Evolutionary conservation across 1,139 yeast species (phyloP), one percentile per base, ranked within the genome.

Genomic region (Pichia sp.): DNA sequence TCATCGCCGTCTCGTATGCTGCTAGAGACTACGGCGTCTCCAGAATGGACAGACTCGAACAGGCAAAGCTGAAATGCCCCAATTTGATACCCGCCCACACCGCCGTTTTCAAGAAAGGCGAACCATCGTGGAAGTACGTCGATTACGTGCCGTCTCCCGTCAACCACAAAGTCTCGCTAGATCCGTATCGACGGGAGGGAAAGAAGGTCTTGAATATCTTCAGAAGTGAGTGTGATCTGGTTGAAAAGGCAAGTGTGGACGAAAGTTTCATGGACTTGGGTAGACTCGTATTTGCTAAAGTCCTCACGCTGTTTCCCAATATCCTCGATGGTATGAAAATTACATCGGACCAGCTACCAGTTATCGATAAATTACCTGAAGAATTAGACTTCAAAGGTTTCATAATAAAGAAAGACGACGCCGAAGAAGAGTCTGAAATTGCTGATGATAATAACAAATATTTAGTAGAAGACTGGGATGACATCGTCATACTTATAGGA

Each of bases 221-320:
- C 57, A 67, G 68, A 49, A 55, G 62, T 7, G 65, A 68, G 42
- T 83, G 89, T 62, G 88, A 81, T 55, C 58, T 75, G 38, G 88
- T 90, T 1, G 96, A 93, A 61, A 91, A 91, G 67, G 98, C 97
- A 0, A 90, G 97, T 66, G 94, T 91, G 15, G 99, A 93, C 67
- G 99, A 93, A 67, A 84, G 93, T 42, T 93, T 85, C 62, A 58
- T 93, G 55, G 97, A 93, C 65, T 65, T 93, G 36, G 96, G 98
- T 0, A 66, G 76, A 28, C 57, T 74, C 28, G 73, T 80, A 3
- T 70, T 71, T 48, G 54, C 61, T 15, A 60, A 58, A 35, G 59
- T 76, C 14, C 28, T 62, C 2, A 63, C 60, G 19, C 40, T 65
- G 37, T 69, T 65, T 47, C 80, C 79, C 3, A 60, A 62, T 22